Evolutionary conservation across 176 grass and related monocot genomes (phyloP).

Genomic region (Cenchrus americanus): DNA sequence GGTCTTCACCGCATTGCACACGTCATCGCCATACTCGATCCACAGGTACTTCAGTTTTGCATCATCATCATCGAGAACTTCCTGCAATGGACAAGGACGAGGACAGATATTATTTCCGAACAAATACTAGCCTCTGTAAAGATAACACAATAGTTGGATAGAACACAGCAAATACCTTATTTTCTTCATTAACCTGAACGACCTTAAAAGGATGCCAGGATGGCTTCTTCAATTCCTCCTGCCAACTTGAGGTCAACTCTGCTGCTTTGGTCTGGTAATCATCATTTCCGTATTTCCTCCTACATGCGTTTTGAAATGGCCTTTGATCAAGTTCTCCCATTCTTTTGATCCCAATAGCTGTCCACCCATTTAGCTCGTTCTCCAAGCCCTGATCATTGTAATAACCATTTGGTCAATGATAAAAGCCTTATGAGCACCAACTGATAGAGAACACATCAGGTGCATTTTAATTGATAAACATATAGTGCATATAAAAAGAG

Average conservation of each 20-base stretch:
- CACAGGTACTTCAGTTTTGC: slow-evolving; percentile 59
- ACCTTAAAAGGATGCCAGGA: slow-evolving; percentile 93
- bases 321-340: slow-evolving; percentile 87
- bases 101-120: slow-evolving; percentile 15
- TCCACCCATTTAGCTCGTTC: slow-evolving; percentile 54
- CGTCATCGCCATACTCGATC: slow-evolving; percentile 75
- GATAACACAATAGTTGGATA: not conserved
- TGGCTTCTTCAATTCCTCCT: slow-evolving; percentile 95
- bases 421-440: slow-evolving; percentile 30
- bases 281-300: slow-evolving; percentile 45
- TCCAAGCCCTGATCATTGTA: slow-evolving; percentile 69
- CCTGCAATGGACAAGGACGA: slow-evolving; percentile 46
- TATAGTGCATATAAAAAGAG: not conserved
- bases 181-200: slow-evolving; percentile 45
- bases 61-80: slow-evolving; percentile 75
- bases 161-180: slow-evolving; percentile 52
- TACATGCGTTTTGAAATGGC: slow-evolving; percentile 74
- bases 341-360: slow-evolving; percentile 83
- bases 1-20: slow-evolving; percentile 82
- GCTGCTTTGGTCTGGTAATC: slow-evolving; percentile 58
- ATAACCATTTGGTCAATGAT: slow-evolving; percentile 22
- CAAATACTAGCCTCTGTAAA: slow-evolving; percentile 22
- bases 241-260: slow-evolving; percentile 64
- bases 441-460: not conserved
- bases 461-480: slow-evolving; percentile 32